Conservation (phyloP, 2,329 filamentous ascomycete species). For the Alternaria incomplexa region DNA sequence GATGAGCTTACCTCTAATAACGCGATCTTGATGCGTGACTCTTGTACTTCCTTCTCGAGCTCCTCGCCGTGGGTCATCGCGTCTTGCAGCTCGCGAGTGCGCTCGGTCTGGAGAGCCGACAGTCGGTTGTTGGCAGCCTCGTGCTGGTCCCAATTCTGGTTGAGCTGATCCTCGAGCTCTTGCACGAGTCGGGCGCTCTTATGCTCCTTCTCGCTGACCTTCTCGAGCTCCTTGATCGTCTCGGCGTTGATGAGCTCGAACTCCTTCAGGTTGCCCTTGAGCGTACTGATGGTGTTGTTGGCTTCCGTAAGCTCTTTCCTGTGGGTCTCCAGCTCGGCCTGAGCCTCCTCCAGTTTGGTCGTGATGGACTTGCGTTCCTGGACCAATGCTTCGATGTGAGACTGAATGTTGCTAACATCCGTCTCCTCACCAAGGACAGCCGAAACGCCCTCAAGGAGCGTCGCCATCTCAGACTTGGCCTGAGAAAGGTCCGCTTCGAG, state of each 20-base stretch:
- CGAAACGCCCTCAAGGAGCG: constrained; percentile 68
- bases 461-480: constrained; percentile 65
- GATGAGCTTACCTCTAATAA: constrained; percentile 71
- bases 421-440: constrained; percentile 69
- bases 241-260: constrained; percentile 59
- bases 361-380: constrained; percentile 55
- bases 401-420: constrained; percentile 49
- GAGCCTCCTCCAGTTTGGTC: constrained; percentile 50
- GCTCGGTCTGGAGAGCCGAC: constrained; percentile 66
- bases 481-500: constrained; percentile 64
- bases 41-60: constrained; percentile 70
- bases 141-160: constrained; percentile 92
- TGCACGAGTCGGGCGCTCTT: constrained; percentile 92
- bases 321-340: constrained; percentile 50
- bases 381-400: constrained; percentile 52
- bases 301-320: constrained; percentile 53
- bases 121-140: constrained; percentile 84
- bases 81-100: constrained; percentile 51
- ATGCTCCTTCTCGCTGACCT: constrained; percentile 71
- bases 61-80: constrained; percentile 51
- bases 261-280: constrained; percentile 54
- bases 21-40: constrained; percentile 76
- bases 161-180: constrained; percentile 95
- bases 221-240: constrained; percentile 63
- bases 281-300: constrained; percentile 44